Evolutionary conservation across 805 yeast species (phyloP), one percentile per base, ranked within the genome.

Genomic region (Torulaspora maleeae): DNA sequence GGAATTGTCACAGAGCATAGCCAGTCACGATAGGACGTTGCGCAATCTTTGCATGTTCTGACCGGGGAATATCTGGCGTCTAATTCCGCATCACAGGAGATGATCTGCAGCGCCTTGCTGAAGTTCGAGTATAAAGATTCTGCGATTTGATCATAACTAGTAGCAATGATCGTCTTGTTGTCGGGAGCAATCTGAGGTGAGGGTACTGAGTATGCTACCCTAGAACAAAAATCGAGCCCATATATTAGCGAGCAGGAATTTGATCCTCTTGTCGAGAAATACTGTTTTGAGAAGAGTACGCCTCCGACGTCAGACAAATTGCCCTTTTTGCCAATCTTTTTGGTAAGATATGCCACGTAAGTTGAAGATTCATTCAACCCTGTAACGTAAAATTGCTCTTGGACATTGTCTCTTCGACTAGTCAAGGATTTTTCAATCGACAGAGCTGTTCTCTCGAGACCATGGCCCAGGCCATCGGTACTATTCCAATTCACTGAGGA

Each of bases 131-230:
- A 91, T 9, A 78, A 58, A 0, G 63, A 60, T 13, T 59, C 54
- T 0, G 96, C 89, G 51, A 79, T 68, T 34, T 69, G 56, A 59
- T 91, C 96, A 59, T 88, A 91, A 15, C 76, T 56, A 0, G 52
- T 28, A 1, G 73, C 70, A 25, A 82, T 60, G 4, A 66, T 57
- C 0, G 63, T 56, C 35, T 61, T 60, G 15, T 65, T 66, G 28
- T 59, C 60, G 2, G 65, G 63, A 25, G 67, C 67, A 3, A 59
- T 48, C 1, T 69, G 49, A 1, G 77, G 64, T 24, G 69, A 72
- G 0, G 98, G 98, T 0, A 86, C 96, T 0, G 95, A 76, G 66
- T 90, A 91, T 1, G 96, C 93, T 19, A 91, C 95, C 37, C 78
- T 77, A 25, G 72, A 64, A 64, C 99, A 91, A 58, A 89, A 89